Percentiles rank a stretch among this genome's conserved stretches.
phyloP scores from a whole-genome alignment of 1,284 basidiomycete species.

The Pterulicium gracile region DNA sequence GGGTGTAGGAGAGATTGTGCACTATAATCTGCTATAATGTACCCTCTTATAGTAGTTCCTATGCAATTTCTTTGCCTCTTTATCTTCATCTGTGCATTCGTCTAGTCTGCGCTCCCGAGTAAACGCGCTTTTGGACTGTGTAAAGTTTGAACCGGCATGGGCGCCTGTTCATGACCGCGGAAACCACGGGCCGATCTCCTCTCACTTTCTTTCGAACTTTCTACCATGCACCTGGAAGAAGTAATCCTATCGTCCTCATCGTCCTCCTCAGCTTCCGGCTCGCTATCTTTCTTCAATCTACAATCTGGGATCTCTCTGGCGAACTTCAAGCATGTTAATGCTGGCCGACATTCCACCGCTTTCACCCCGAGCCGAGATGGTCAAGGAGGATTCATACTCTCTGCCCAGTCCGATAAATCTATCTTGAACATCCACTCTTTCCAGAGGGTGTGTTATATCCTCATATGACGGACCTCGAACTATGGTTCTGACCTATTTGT shows the following conservation, averaged over 20 bases:
- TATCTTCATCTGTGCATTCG: too few species aligned
- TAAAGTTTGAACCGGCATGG: too few species aligned
- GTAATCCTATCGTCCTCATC: slow-evolving; percentile 53
- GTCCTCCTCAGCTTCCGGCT: slow-evolving; percentile 40
- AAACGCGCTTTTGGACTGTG: too few species aligned
- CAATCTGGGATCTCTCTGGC: slow-evolving; percentile 56
- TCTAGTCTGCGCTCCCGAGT: too few species aligned
- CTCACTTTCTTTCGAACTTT: background rate
- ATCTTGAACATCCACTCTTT: slow-evolving; percentile 75
- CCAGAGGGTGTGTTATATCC: slow-evolving; percentile 54
- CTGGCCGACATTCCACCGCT: slow-evolving; percentile 45
- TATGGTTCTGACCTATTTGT: background rate
- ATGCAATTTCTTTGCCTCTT: too few species aligned
- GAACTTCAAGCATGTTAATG: slow-evolving; percentile 67
- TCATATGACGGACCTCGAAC: background rate
- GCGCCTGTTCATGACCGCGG: too few species aligned
- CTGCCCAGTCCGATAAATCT: slow-evolving; percentile 71
- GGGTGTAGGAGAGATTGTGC: too few species aligned
- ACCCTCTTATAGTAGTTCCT: too few species aligned
- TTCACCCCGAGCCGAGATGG: slow-evolving; percentile 52
- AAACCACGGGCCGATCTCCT: background rate
- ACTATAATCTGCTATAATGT: too few species aligned
- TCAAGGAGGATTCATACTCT: slow-evolving; percentile 66
- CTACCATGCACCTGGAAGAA: slow-evolving; percentile 53
- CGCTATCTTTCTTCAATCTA: slow-evolving; percentile 61